These are phyloP conservation scores for Pseudogymnoascus sp. DNA, from an alignment of 2,329 filamentous ascomycete species.

Conservation along the genomic window DNA sequence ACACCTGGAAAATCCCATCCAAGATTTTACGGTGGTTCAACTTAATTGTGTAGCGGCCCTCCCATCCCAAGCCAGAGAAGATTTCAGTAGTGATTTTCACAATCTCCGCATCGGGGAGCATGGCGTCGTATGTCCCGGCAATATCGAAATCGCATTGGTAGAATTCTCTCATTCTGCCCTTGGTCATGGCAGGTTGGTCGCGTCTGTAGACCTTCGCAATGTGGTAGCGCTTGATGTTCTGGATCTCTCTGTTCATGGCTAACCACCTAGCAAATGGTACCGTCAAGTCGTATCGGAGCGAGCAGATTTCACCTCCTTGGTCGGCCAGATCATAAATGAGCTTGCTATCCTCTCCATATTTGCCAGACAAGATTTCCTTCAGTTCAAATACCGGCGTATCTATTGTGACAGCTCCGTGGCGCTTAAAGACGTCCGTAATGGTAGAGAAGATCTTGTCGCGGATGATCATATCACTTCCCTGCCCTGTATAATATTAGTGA, in stretches of 20 bases:
- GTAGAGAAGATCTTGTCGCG: conserved; percentile 71
- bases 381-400: conserved; percentile 82
- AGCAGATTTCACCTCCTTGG: conserved; percentile 78
- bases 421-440: conserved; percentile 73
- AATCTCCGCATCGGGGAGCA: conserved; percentile 89
- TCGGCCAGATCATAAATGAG: conserved; percentile 86
- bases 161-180: conserved; percentile 90
- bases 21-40: conserved; percentile 92
- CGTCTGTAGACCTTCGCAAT: conserved; percentile 85
- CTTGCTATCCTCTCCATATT: conserved; percentile 88
- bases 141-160: conserved; percentile 98
- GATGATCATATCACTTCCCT: conserved; percentile 69
- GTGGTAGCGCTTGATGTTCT: conserved; percentile 87
- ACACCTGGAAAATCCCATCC: conserved; percentile 85
- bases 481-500: conserved; percentile 38
- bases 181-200: conserved; percentile 78
- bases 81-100: conserved; percentile 77
- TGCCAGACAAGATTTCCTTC: conserved; percentile 76
- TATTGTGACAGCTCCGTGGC: conserved; percentile 70
- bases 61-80: conserved; percentile 71
- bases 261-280: conserved; percentile 89
- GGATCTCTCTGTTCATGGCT: conserved; percentile 73
- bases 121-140: conserved; percentile 76
- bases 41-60: conserved; percentile 65
- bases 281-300: conserved; percentile 78